Evolutionary conservation across 73 alveolate species (phyloP).

Genomic region (Stentor roeselii): DNA sequence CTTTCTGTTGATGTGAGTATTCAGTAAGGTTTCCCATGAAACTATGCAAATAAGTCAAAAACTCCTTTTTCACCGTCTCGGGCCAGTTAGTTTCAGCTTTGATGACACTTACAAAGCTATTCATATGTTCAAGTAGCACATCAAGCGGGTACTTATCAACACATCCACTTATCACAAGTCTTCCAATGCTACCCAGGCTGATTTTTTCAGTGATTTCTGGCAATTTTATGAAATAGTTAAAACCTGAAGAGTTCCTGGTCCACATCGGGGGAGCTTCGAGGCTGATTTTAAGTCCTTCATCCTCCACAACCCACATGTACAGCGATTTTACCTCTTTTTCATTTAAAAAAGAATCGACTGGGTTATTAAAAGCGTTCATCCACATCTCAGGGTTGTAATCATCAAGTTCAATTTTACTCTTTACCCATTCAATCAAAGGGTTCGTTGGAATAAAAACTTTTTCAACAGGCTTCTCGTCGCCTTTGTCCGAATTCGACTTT

Average conservation of each 20-base stretch:
- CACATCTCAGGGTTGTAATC: conserved; percentile 44
- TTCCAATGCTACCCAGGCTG: conserved; percentile 73
- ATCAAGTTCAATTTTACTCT: conserved; percentile 22
- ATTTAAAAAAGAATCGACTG: conserved; percentile 55
- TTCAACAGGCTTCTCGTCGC: neutral
- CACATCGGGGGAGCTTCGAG: conserved; percentile 60
- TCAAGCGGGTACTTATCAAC: conserved; percentile 89
- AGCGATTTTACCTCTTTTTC: conserved; percentile 29
- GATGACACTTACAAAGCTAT: conserved; percentile 76
- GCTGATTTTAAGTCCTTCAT: conserved; percentile 46
- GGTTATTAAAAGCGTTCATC: conserved; percentile 38
- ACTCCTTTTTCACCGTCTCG: conserved; percentile 97
- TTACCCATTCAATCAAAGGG: conserved; percentile 9
- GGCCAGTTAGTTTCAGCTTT: conserved; percentile 92
- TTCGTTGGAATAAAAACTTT: conserved; percentile 26
- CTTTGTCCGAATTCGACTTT: no score
- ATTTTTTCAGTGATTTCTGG: conserved; percentile 69
- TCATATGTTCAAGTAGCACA: conserved; percentile 90
- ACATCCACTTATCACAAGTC: conserved; percentile 72
- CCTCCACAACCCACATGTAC: conserved; percentile 52
- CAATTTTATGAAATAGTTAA: conserved; percentile 84
- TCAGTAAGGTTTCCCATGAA: conserved; percentile 95
- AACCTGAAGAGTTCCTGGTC: conserved; percentile 58
- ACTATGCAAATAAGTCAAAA: conserved; percentile 94
- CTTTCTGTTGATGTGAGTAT: conserved; percentile 84